Evolutionary conservation across 2,329 filamentous ascomycete species (phyloP), one percentile per base, ranked within the genome.

Genomic region (Alternaria brassicicola): DNA sequence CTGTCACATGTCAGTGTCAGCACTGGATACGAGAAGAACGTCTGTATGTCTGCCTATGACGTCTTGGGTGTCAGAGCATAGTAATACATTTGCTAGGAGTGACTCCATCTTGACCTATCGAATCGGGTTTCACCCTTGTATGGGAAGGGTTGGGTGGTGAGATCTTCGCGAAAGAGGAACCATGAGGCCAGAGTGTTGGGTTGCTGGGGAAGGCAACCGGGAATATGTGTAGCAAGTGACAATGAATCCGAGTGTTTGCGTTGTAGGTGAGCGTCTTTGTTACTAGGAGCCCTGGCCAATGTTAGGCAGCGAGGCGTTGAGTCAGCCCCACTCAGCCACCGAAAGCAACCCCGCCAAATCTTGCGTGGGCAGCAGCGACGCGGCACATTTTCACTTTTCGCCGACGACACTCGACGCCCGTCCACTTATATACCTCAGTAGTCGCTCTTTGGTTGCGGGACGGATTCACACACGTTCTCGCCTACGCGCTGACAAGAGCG

Each of bases 41-140:
- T 17, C 26, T 39, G 6, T n/a, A n/a, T 30, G 15, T 41, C 52
- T 12, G 19, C 23, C 15, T 26, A 48, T 60, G 57, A 52, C 42
- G 53, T 31, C 17, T n/a, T 23, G 12, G 23, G 50, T 28, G 53
- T 57, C 51, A 54, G 10, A 52, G 41, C 9, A 30, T 30, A 58
- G 64, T 64, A 69, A 63, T 71, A 89, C 87, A 75, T 87, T 87
- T 50, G 81, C 78, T 42, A 90, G 78, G 50, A 90, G 81, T 46
- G 83, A 83, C 75, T 96, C 92, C 92, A 96, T 96, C 57, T 69
- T 83, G 75, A 61, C 43, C 46, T 56, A 17, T 52, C 47, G 25
- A n/a, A n/a, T 36, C 19, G 28, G 50, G 31, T 33, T 43, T 46
- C 55, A 55, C 42, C 48, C 35, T 31, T 45, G 33, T 43, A 17